Evolutionary conservation across 169 alveolate genomes (phyloP).

Genomic region (Plasmodium vivax): DNA sequence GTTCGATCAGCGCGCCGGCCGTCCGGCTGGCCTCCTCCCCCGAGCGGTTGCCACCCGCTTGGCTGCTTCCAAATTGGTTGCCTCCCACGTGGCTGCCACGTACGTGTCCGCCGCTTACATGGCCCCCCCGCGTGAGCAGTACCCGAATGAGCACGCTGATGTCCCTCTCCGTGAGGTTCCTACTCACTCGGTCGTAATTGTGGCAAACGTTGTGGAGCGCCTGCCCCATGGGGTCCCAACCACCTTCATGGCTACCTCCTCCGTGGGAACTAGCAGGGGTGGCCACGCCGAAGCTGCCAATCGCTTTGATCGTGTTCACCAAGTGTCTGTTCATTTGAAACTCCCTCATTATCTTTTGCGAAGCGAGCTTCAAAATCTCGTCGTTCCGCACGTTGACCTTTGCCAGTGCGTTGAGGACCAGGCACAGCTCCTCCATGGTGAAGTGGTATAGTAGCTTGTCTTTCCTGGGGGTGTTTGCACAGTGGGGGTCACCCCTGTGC

Average conservation of each 20-base stretch:
- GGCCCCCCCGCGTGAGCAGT: background rate
- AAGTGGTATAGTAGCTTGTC: conserved; percentile 1
- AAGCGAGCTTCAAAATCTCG: conserved; percentile 35
- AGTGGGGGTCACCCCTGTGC: background rate
- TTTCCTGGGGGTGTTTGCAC: background rate
- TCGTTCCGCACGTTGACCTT: conserved; percentile 58
- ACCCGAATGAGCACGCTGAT: conserved; percentile 33
- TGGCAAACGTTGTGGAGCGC: background rate
- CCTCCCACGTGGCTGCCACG: too few relatives aligned
- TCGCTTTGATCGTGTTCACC: conserved; percentile 17
- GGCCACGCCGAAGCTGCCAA: background rate
- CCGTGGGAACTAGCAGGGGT: background rate
- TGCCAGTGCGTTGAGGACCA: conserved; percentile 44
- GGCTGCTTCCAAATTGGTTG: background rate
- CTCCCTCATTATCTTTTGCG: conserved; percentile 13
- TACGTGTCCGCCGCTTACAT: too few relatives aligned
- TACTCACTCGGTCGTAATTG: background rate
- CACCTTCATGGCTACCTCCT: background rate
- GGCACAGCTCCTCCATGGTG: conserved; percentile 57
- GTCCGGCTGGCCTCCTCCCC: too few relatives aligned
- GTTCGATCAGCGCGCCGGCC: background rate
- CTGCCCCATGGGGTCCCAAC: background rate
- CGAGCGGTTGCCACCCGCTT: too few relatives aligned
- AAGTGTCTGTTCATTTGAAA: conserved; percentile 13
- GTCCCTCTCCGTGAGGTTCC: conserved; percentile 51